Evolutionary conservation across 2,329 filamentous ascomycete species (phyloP).

Genomic region (Byssochlamys sp.): DNA sequence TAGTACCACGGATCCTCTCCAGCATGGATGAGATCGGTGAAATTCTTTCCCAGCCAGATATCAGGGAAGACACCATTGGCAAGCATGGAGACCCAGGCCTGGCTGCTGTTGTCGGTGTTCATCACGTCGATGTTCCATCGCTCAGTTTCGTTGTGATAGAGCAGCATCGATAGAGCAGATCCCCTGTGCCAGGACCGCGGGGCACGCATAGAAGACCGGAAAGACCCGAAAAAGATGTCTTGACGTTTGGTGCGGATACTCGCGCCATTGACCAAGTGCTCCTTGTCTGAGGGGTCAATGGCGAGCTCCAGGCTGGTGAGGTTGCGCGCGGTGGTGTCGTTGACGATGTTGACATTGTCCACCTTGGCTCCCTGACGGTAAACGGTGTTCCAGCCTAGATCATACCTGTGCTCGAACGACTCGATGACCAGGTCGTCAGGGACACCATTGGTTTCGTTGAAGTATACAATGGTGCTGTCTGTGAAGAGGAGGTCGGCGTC

Average conservation of each 20-base stretch:
- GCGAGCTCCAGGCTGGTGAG: constrained; percentile 20
- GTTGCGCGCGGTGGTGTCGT: constrained; percentile 9
- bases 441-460: constrained; percentile 39
- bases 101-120: constrained; percentile 32
- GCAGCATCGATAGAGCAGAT: constrained; percentile 38
- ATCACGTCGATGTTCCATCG: constrained; percentile 36
- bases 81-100: constrained; percentile 33
- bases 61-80: constrained; percentile 32
- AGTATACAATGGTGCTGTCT: constrained; percentile 41
- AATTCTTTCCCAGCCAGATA: constrained; percentile 31
- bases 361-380: constrained; percentile 5
- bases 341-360: constrained; percentile 28
- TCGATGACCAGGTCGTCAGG: constrained; percentile 29
- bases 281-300: constrained; percentile 13
- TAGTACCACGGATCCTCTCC: constrained; percentile 34
- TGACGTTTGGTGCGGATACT: constrained; percentile 34
- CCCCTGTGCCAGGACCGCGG: constrained; percentile 22
- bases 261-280: constrained; percentile 37
- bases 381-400: constrained; percentile 37
- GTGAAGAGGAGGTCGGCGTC: constrained; percentile 31
- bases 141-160: constrained; percentile 38
- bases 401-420: constrained; percentile 35
- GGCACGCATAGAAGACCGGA: constrained; percentile 36
- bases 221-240: constrained; percentile 42
- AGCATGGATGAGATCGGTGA: constrained; percentile 25